Base-by-base conservation (phyloP, 441 rosid genomes). In the Arabidopsis lyrata region DNA sequence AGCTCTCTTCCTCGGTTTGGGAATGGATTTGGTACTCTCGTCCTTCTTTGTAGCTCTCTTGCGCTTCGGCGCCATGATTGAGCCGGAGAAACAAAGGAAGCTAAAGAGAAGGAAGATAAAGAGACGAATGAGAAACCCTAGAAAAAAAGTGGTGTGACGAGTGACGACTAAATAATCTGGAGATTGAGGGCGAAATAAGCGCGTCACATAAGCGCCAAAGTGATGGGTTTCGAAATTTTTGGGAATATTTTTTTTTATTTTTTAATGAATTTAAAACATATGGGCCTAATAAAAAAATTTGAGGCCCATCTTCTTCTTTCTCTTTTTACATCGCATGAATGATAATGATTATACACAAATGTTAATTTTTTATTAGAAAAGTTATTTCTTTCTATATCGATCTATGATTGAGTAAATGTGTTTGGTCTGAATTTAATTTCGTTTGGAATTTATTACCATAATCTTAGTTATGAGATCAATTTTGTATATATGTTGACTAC, bases 41-140 rank as follows among this genome's bases (percentile, higher is more conserved):
- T 11, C 15, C 4, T n/a, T 44, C 18, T 0, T n/a, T 9, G 48
- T 1, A 58, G 53, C 54, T 2, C 3, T 8, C 61, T 47, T 66
- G 3, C 78, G 73, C 2, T 74, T 74, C 1, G 53, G 54, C 2
- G 66, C 60, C 78, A 74, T 74, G 44, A 4, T 27, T 8, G 22
- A 59, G 10, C 12, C 6, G 48, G 64, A 55, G 65, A 63, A 32
- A 32, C 6, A 22, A 68, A 56, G 12, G 22, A 20, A 53, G 13
- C 34, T 52, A 6, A 49, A 5, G 6, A 41, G 53, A 68, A 44
- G 12, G 27, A 36, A 47, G 12, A 6, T 49, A 1, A 52, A 4
- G 32, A 24, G 34, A 12, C n/a, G 54, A 49, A 3, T 8, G 5
- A 42, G 6, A 20, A 24, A 52, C 57, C 56, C 32, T 47, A 15